Evolutionary conservation across 23 red algal species (phyloP), one percentile per base, ranked within the genome.

Genomic region (Gracilaria vermiculophylla): DNA sequence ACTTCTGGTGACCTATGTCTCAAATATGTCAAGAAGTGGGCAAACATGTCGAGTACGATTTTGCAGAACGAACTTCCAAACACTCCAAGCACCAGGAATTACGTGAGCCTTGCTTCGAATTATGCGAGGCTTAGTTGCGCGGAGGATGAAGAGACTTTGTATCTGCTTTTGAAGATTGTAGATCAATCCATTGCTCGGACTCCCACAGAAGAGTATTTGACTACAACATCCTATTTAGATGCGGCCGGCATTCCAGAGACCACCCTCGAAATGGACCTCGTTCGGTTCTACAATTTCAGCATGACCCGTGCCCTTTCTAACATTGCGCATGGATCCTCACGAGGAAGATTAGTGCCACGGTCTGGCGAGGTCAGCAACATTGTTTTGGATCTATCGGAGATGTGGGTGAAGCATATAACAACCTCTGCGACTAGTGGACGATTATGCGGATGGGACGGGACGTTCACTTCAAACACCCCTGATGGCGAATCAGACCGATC

Each of bases 261-360:
- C 31, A 34, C 67, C 11, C 53, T 89, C 48, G 70, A 77, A 45
- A 17, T 60, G 15, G 85, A 89, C 45, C 51, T 78, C 36, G 19
- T 62, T 45, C 69, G 85, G 15, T 89, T 89, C 27, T 89, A 89
- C 53, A 89, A 89, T 35, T 89, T 89, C 72, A 78, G 54, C 41
- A 65, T 89, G 53, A 89, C 51, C 39, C 69, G 72, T 19, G 85
- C 85, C 53, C 36, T 78, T 57, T 78, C 69, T 27, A 41, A 29
- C 23, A 62, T 89, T 57, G 53, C 72, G 14, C 25, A 32, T 45
- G 85, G 85, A 1, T 89, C 85, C 3, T 78, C 85, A 25, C 53
- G 85, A 48, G 37, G 37, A 37, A 43, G 85, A 27, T 71, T 89
- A 54, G 72, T 66, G 70, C 52, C 85, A 28, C 39, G 14, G n/a